Conservation (phyloP, 2,329 filamentous ascomycete species). For the Diaporthe australafricana region DNA sequence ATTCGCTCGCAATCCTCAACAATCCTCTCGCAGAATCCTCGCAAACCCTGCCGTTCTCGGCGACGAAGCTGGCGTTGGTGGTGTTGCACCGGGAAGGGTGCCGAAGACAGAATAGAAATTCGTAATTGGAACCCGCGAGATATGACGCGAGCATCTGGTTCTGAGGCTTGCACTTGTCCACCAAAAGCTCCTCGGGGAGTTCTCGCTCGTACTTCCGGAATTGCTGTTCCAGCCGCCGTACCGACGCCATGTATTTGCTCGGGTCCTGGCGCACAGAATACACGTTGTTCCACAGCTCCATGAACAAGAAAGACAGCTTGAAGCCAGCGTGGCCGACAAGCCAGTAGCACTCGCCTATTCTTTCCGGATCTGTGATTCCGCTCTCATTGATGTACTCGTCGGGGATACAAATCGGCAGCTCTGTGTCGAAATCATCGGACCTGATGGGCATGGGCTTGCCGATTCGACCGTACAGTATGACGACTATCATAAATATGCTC, state of each 20-base stretch:
- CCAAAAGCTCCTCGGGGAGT: slow-evolving; percentile 70
- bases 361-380: slow-evolving; percentile 65
- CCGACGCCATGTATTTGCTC: slow-evolving; percentile 70
- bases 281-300: slow-evolving; percentile 82
- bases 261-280: slow-evolving; percentile 76
- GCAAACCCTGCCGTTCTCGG: slow-evolving; percentile 74
- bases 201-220: slow-evolving; percentile 72
- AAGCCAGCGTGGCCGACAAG: slow-evolving; percentile 74
- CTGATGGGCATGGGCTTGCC: slow-evolving; percentile 82
- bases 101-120: slow-evolving; percentile 69
- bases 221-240: slow-evolving; percentile 74
- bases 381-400: slow-evolving; percentile 77
- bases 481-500: slow-evolving; percentile 73
- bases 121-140: slow-evolving; percentile 64
- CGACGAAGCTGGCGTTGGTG: slow-evolving; percentile 64
- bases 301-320: slow-evolving; percentile 73
- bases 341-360: slow-evolving; percentile 72
- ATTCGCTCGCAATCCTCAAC: slow-evolving; percentile 67
- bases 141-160: slow-evolving; percentile 65
- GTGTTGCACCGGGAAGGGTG: slow-evolving; percentile 72
- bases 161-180: slow-evolving; percentile 56
- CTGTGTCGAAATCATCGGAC: slow-evolving; percentile 81
- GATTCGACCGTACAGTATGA: slow-evolving; percentile 79
- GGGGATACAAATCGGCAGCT: slow-evolving; percentile 77
- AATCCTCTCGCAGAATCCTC: slow-evolving; percentile 74